Base-by-base conservation (phyloP, 1,139 yeast species). In the Yamadazyma sp. region DNA sequence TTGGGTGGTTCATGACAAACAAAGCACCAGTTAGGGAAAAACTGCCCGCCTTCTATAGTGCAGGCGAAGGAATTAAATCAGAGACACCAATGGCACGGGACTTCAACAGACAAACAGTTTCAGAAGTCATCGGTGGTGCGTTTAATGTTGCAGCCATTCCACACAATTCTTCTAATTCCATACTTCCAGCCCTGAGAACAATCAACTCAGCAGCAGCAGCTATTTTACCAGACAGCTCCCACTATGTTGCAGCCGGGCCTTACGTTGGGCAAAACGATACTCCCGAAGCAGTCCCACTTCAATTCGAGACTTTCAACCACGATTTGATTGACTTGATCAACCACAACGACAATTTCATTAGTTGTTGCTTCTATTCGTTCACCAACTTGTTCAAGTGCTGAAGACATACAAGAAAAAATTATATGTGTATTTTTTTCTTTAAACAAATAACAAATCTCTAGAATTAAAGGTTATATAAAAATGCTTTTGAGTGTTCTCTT, bases 401-500 rank as follows among this genome's bases (percentile, higher is more conserved):
- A 25, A 11, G 15, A 25, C 12, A 25, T 6, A 12, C 5, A 15
- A 10, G 4, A 9, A 18, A 6, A 18, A 26, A 37, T 65, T 79
- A 90, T 71, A 15, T 29, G 15, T 29, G 23, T 29, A 28, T 29
- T 22, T 29, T 29, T 31, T 27, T 26, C n/a, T 15, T 27, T 27
- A 27, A 27, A 22, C 21, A 31, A 31, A 31, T 22, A 31, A 31
- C 33, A 15, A 22, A 22, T 22, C 27, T 31, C 33, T 31, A 31
- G 33, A 31, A 31, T 31, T 31, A 31, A 31, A 31, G 27, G 18
- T 31, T 29, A 21, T 21, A 29, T 18, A n/a, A 18, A 29, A 13
- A 28, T 28, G 31, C 7, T 16, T n/a, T 3, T 16, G 13, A 28
- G 21, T n/a, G n/a, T n/a, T n/a, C n/a, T n/a, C n/a, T n/a, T n/a